Conservation (phyloP, 176 grass and related monocot species). For the Leersia perrieri region DNA sequence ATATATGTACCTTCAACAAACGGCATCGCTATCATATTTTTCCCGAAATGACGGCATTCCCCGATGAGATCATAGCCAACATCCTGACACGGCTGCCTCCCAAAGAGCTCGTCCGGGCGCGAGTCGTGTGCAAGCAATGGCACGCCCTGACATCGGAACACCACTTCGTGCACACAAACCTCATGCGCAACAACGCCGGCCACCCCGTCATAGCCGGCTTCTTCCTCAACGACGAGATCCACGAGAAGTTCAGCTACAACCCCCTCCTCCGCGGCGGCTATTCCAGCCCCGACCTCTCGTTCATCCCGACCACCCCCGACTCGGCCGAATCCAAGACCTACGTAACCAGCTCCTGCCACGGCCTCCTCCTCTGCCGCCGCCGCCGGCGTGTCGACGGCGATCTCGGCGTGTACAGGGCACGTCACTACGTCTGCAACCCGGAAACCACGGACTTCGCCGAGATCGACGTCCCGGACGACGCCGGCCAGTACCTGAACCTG, state of each 20-base stretch:
- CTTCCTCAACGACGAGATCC: not conserved
- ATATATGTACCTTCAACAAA: not conserved
- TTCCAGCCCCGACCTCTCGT: conserved; percentile 1
- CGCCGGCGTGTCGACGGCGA: not conserved
- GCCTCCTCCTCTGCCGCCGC: not conserved
- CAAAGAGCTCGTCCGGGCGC: not conserved
- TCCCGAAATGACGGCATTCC: not conserved
- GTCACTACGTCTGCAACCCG: conserved; percentile 2
- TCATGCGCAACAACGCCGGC: not conserved
- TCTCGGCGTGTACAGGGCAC: not conserved
- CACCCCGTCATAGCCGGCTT: not conserved
- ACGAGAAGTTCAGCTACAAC: not conserved
- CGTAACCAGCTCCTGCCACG: not conserved
- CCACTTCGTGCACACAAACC: not conserved
- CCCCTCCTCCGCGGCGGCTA: not conserved
- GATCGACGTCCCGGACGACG: not conserved
- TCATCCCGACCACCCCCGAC: not conserved
- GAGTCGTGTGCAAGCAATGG: conserved; percentile 3
- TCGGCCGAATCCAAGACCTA: not conserved
- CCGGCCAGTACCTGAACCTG: not conserved
- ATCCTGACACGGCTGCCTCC: conserved; percentile 5
- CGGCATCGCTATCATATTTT: no score
- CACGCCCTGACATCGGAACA: conserved; percentile 1
- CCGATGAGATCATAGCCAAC: not conserved
- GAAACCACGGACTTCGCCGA: not conserved